Evolutionary conservation across 2,329 filamentous ascomycete genomes (phyloP), one percentile per base, ranked within the genome.

Genomic region (Phaeosphaeriaceae sp.): DNA sequence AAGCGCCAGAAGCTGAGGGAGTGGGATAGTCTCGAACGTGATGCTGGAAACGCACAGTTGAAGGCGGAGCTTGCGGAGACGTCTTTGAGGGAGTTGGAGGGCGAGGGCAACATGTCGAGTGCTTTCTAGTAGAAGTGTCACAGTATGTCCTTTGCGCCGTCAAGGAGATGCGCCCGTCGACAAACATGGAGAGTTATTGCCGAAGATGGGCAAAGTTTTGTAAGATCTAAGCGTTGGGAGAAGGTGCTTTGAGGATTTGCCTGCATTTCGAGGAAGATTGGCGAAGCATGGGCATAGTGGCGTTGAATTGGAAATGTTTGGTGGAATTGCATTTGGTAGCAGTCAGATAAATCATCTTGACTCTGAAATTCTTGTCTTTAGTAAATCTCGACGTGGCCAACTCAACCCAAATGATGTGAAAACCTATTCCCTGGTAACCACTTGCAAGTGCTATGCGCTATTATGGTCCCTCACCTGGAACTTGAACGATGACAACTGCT

Each of bases 41-140:
- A 84, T 56, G 77, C 75, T 17, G 77, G 80, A 55, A 78, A 75
- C 27, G 79, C 80, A n/a, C 77, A 76, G 24, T 60, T 83, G 52
- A 77, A 79, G 60, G 77, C 77, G 24, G 79, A 82, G 53, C 68
- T 84, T 60, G 81, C 81, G 1, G 82, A 83, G 63, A 71, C 79
- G 61, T 78, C 78, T n/a, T 57, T 84, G 56, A 73, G 78, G 56
- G 71, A 68, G 13, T 61, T 81, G 56, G 79, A 75, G 51, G 79
- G 75, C 13, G 79, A 80, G 55, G 67, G 68, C 10, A 76, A 77
- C 58, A 68, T 72, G 41, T 74, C 77, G 47, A 76, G 75, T 60
- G 75, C 76, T 9, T 78, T 77, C 53, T 78, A 73, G 63, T 36
- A 52, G 17, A 19, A 31, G 19, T 9, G 13, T 36, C 13, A 13